Evolutionary conservation across 306 rosid genomes (phyloP).

Genomic region (Hippophae gyantsensis): DNA sequence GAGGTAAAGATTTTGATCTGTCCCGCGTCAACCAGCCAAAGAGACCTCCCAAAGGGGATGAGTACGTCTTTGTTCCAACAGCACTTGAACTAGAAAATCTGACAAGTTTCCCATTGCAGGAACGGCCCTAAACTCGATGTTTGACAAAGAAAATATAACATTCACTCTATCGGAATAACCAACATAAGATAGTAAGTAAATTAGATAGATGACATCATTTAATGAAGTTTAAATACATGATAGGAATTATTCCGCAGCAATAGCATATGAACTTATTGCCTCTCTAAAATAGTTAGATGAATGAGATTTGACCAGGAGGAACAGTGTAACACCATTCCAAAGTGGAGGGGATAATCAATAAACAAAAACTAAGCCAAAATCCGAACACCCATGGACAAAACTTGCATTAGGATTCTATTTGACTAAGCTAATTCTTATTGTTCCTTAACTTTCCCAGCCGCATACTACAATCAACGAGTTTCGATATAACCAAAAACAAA

Average conservation of each 20-base stretch:
- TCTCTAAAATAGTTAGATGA: no score
- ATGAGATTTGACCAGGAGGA: no score
- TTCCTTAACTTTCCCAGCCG: not conserved
- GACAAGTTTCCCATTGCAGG: constrained; percentile 29
- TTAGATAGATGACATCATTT: no score
- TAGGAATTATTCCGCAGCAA: no score
- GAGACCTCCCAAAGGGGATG: constrained; percentile 54
- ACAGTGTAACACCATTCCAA: no score
- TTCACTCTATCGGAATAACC: constrained; percentile 13
- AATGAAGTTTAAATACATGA: no score
- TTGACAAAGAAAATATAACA: constrained; percentile 3
- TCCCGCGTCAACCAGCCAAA: constrained; percentile 72
- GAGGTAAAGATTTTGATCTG: constrained; percentile 40
- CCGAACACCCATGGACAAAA: not conserved
- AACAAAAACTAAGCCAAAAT: no score
- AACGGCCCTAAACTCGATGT: constrained; percentile 40
- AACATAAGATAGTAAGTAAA: not conserved
- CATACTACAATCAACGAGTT: not conserved
- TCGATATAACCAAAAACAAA: not conserved
- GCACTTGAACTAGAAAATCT: constrained; percentile 72
- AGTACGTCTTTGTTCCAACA: constrained; percentile 33
- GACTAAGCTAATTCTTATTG: not conserved
- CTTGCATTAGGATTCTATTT: not conserved
- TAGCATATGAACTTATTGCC: no score
- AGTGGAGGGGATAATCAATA: no score